phyloP scores from a whole-genome alignment of 108 stramenopile species.

The Nitzschia sp. region DNA sequence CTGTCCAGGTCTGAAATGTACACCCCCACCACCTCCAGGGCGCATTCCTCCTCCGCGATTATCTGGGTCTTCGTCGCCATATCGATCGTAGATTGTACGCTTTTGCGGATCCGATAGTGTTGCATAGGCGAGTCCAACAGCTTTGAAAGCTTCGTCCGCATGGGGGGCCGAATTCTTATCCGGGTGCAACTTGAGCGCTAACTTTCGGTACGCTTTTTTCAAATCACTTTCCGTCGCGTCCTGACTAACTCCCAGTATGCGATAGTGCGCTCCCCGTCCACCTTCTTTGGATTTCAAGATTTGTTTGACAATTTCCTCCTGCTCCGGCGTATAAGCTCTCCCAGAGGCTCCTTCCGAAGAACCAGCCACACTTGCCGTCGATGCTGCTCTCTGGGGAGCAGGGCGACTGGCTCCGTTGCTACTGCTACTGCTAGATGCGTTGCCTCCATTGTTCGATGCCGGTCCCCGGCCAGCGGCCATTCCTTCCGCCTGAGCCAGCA shows the following conservation, averaged over 20 bases:
- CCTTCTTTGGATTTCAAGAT: constrained; percentile 71
- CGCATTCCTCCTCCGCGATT: constrained; percentile 74
- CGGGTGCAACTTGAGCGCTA: constrained; percentile 89
- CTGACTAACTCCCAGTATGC: constrained; percentile 65
- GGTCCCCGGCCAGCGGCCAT: constrained; percentile 20
- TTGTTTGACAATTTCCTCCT: constrained; percentile 63
- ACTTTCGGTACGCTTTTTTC: constrained; percentile 90
- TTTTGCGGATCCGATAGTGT: constrained; percentile 88
- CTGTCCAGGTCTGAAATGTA: constrained; percentile 62
- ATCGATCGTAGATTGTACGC: constrained; percentile 85
- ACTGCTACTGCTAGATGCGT: constrained; percentile 1
- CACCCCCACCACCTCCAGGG: constrained; percentile 50
- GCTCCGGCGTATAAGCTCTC: constrained; percentile 72
- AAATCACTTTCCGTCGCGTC: constrained; percentile 71
- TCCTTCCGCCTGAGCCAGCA: constrained; percentile 70
- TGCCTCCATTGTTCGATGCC: neutral
- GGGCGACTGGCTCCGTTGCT: constrained; percentile 1
- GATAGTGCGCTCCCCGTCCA: constrained; percentile 88
- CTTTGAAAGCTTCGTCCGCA: constrained; percentile 96
- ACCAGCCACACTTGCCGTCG: constrained; percentile 3
- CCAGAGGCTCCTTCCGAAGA: constrained; percentile 38
- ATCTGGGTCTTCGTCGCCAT: constrained; percentile 91
- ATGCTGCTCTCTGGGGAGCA: constrained; percentile 17
- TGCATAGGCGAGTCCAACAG: constrained; percentile 87
- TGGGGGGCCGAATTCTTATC: constrained; percentile 91